Evolutionary conservation across 176 grass and related monocot species (phyloP), one percentile per base, ranked within the genome.

Genomic region (Stipa capillata): DNA sequence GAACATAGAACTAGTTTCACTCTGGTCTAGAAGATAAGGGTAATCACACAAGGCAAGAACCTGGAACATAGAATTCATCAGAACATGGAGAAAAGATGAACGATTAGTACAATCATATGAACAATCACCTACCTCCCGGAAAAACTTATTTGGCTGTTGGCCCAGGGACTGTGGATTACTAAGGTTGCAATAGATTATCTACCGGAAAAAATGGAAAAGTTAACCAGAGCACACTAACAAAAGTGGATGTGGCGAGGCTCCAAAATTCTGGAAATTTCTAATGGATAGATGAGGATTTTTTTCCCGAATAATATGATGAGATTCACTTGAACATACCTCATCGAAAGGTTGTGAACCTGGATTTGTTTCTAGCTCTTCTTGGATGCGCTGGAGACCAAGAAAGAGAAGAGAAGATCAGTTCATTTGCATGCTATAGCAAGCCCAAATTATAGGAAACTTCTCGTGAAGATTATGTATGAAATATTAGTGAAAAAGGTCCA

Each of bases 11-110:
- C 59, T 79, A 31, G 73, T 76, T 84, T 77, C 49, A 2, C 12
- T 76, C 72, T 79, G 79, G 33, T 89, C 66, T 50, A 97, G 58
- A 79, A 97, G 83, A 40, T 79, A 35, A 49, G 90, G 93, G 78
- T 93, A 84, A 59, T 97, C 77, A 73, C 90, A 97, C 45, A 93
- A 65, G 6, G 88, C 87, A 89, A 93, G 83, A 82, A 97, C 93
- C 93, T 91, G 51, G 65, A 82, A 82, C 42, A 83, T 27, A 76
- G 45, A 34, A 58, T 8, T n/a, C 28, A 56, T 78, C 20, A 74
- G 47, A 69, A 8, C 49, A 20, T 63, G 40, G 73, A 29, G 35
- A 77, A 48, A 62, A 56, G 40, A 48, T 17, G 5, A 73, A 72
- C 11, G 31, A 50, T 23, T 65, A 65, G 15, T 74, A 65, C 15